phyloP scores from a whole-genome alignment of 2,329 filamentous ascomycete genomes.

The Penicillium janthinellum region DNA sequence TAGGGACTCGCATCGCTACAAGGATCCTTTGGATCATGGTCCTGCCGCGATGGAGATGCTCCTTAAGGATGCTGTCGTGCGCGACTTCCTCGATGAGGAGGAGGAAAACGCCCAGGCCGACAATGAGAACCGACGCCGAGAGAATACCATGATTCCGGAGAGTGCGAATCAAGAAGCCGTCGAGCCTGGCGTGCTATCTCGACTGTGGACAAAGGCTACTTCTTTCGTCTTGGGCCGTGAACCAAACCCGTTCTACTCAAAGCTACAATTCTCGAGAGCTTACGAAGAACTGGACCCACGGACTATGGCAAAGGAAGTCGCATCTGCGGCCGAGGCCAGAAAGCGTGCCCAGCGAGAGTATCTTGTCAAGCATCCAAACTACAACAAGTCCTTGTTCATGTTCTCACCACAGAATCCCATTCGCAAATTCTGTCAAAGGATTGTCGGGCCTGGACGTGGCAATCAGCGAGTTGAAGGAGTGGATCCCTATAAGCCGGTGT shows the following conservation, averaged over 20 bases:
- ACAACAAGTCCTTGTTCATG: conserved; percentile 89
- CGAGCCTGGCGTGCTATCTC: conserved; percentile 62
- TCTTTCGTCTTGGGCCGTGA: conserved; percentile 65
- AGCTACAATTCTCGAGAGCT: conserved; percentile 67
- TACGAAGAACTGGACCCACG: conserved; percentile 82
- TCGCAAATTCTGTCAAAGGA: conserved; percentile 78
- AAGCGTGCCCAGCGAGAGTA: conserved; percentile 91
- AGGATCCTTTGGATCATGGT: conserved; percentile 87
- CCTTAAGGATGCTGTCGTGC: conserved; percentile 91
- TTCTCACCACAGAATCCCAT: conserved; percentile 78
- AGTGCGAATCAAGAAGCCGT: conserved; percentile 45
- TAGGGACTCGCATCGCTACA: conserved; percentile 62
- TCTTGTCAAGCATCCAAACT: conserved; percentile 79
- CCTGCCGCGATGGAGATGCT: conserved; percentile 94
- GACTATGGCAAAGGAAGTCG: conserved; percentile 86
- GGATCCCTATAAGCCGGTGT: conserved; percentile 82
- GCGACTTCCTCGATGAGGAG: conserved; percentile 86
- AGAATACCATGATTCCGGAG: conserved; percentile 30
- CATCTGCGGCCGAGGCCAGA: conserved; percentile 77
- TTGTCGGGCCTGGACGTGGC: conserved; percentile 90
- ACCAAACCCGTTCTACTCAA: conserved; percentile 94
- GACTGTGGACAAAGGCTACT: conserved; percentile 63
- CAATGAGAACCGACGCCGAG: conserved; percentile 27
- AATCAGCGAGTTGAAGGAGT: conserved; percentile 85
- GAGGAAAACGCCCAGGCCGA: conserved; percentile 34